These are phyloP conservation scores for Pseudogymnoascus sp. DNA, from an alignment of 2,329 filamentous ascomycete genomes.

Conservation along the genomic window DNA sequence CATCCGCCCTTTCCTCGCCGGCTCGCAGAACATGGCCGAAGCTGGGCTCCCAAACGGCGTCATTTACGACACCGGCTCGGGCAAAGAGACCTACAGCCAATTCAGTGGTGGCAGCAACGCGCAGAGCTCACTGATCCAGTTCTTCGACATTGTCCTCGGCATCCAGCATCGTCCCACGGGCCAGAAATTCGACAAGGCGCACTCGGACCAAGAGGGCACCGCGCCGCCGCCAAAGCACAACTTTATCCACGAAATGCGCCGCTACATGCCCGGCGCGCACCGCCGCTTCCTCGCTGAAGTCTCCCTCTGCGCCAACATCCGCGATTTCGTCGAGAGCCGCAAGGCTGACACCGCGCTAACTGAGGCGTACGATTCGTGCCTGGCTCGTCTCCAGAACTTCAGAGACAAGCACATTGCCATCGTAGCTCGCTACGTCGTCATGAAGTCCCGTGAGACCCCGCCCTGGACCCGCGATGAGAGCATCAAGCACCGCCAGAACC, in stretches of 20 bases:
- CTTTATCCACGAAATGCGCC: slow-evolving; percentile 94
- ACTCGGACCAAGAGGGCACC: slow-evolving; percentile 38
- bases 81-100: slow-evolving; percentile 61
- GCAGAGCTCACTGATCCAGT: slow-evolving; percentile 93
- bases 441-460: slow-evolving; percentile 71
- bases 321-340: slow-evolving; percentile 64
- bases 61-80: slow-evolving; percentile 74
- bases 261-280: slow-evolving; percentile 93
- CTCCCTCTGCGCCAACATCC: slow-evolving; percentile 73
- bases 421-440: slow-evolving; percentile 89
- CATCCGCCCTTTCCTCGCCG: slow-evolving; percentile 91
- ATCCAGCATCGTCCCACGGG: slow-evolving; percentile 88
- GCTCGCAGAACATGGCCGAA: slow-evolving; percentile 95
- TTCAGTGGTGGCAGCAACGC: slow-evolving; percentile 94
- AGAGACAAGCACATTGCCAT: slow-evolving; percentile 89
- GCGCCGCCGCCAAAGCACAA: slow-evolving; percentile 58
- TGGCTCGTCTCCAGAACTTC: slow-evolving; percentile 59
- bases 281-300: slow-evolving; percentile 82
- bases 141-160: slow-evolving; percentile 88
- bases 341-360: slow-evolving; percentile 56
- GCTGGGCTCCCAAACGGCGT: slow-evolving; percentile 84
- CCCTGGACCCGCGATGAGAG: slow-evolving; percentile 48
- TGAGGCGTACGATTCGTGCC: slow-evolving; percentile 82
- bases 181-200: slow-evolving; percentile 46
- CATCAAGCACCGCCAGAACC: slow-evolving; percentile 43